Evolutionary conservation across 495 filamentous ascomycete genomes (phyloP), one percentile per base, ranked within the genome.

Genomic region (Lepraria neglecta): DNA sequence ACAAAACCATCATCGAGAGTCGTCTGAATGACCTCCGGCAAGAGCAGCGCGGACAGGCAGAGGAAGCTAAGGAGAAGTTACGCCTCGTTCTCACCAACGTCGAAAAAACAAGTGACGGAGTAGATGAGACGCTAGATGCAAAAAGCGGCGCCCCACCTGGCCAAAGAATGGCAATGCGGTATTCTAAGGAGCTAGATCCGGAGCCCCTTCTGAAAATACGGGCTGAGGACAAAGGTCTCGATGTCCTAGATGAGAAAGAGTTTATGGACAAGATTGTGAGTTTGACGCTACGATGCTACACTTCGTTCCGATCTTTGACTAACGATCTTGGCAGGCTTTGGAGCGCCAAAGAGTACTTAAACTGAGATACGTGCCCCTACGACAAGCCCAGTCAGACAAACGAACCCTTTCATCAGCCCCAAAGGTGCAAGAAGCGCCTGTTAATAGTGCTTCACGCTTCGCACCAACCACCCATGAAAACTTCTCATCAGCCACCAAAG

Each of bases 401-500:
- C 67, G 77, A 7, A 78, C 81, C 33, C 66, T 67, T 27, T 48
- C 69, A 38, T 60, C 70, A 44, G 60, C 67, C 28, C 56, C 62
- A 64, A 75, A 70, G 46, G 60, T 66, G 12, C 60, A 73, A 15
- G 73, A 76, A 6, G 67, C 74, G 24, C 71, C 72, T 47, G 56
- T 69, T 4, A 77, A 79, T 0, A 82, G 82, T 6, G 79, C 82
- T 0, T 82, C 87, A 38, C 82, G 91, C 60, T 95, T 95, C 68
- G 86, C 92, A 3, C 73, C 86, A 5, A 77, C 84, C 28, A 81
- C 81, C 15, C 88, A 89, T 63, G 90, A 92, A 62, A 91, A 96
- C 70, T 95, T 92, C 67, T 95, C 91, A 0, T 87, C 91, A 65
- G 91, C 91, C 4, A 94, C 91, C 31, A 95, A 87, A 70, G 90